Evolutionary conservation across 208 protist species (phyloP).

Genomic region (Porcisia deanei): DNA sequence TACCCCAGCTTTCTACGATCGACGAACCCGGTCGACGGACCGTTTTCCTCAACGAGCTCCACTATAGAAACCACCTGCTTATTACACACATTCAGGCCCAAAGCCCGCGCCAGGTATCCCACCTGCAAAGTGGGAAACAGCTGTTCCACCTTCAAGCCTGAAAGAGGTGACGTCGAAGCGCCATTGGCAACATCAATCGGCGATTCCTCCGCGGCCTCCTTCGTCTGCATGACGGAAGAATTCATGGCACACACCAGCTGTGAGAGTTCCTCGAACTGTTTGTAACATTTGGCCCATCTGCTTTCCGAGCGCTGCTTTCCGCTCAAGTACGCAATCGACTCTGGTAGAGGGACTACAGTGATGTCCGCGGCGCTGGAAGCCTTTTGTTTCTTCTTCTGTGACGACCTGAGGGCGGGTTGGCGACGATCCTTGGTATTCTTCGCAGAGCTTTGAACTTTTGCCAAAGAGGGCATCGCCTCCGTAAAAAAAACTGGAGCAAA

Average conservation of each 20-base stretch:
- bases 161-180: conserved; percentile 5
- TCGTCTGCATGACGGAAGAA: background rate
- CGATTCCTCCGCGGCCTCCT: background rate
- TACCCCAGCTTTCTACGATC: conserved; percentile 40
- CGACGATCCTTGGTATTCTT: background rate
- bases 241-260: conserved; percentile 33
- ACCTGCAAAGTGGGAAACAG: conserved; percentile 70
- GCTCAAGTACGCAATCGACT: conserved; percentile 22
- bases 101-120: conserved; percentile 78
- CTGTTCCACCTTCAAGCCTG: background rate
- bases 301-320: conserved; percentile 20
- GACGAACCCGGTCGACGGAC: conserved; percentile 60
- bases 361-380: background rate
- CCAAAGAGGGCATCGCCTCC: background rate
- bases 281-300: conserved; percentile 16
- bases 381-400: background rate
- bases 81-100: conserved; percentile 84
- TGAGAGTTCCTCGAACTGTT: conserved; percentile 39
- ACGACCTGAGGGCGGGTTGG: background rate
- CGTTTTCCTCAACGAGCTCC: conserved; percentile 74
- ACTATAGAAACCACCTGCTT: conserved; percentile 60
- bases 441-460: background rate
- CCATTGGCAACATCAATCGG: background rate
- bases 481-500: background rate
- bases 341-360: conserved; percentile 6